Percentiles rank a stretch among this genome's conserved stretches.
phyloP scores from a whole-genome alignment of 257 asterid genomes.

The Linderniella brevidens region DNA sequence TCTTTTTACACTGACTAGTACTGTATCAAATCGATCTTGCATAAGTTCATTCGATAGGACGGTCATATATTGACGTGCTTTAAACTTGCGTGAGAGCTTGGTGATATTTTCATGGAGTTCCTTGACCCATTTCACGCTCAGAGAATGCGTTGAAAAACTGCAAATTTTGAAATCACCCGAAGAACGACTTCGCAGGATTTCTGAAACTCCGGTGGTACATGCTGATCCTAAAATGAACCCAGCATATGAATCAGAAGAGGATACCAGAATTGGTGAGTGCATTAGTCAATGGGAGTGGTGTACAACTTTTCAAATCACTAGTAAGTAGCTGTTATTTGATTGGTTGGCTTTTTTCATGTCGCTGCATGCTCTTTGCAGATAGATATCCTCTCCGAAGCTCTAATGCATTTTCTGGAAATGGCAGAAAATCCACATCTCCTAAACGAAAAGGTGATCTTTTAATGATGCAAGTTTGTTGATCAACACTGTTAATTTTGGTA shows the following conservation, averaged over 20 bases:
- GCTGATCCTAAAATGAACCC: conserved; percentile 78
- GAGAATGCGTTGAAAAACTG: conserved; percentile 40
- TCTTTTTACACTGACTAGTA: no score
- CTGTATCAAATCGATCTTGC: no score
- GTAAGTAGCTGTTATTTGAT: neutral
- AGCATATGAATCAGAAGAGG: conserved; percentile 56
- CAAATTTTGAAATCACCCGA: conserved; percentile 58
- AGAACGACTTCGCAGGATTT: conserved; percentile 52
- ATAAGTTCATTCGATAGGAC: no score
- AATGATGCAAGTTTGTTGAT: no score
- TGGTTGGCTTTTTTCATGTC: conserved; percentile 5
- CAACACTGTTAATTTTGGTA: neutral
- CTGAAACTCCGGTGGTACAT: conserved; percentile 58
- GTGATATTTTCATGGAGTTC: conserved; percentile 17
- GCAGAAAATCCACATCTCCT: conserved; percentile 16
- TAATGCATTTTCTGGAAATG: conserved; percentile 13
- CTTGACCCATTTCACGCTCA: conserved; percentile 66
- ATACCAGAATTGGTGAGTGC: conserved; percentile 15
- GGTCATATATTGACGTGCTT: neutral
- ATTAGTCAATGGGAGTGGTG: neutral
- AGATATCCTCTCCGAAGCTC: conserved; percentile 15
- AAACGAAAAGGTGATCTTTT: conserved; percentile 21
- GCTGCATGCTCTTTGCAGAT: conserved; percentile 18
- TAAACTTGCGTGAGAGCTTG: neutral
- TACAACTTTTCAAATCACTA: no score